phyloP scores from a whole-genome alignment of 179 eudicot genomes.

The Beta corolliflora region DNA sequence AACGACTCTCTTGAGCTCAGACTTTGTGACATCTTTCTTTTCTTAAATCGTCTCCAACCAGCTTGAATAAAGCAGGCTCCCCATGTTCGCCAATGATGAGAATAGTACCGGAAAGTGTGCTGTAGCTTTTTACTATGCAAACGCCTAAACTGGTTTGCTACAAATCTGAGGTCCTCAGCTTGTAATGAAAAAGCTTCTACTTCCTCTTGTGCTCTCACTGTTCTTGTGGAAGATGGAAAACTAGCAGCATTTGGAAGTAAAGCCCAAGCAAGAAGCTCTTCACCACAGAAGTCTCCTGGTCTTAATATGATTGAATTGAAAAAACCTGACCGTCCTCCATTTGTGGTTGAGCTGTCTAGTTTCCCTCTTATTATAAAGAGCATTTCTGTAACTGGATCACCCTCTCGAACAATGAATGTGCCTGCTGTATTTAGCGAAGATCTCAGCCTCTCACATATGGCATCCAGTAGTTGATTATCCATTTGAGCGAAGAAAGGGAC shows the following conservation, averaged over 20 bases:
- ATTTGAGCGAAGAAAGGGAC: conserved; percentile 79
- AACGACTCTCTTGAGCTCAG: neutral
- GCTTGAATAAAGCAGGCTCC: no score
- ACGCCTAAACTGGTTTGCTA: conserved; percentile 76
- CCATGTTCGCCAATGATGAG: conserved; percentile 57
- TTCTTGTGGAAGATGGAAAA: conserved; percentile 73
- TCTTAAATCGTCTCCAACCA: no score
- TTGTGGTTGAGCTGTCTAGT: conserved; percentile 74
- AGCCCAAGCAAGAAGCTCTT: conserved; percentile 88
- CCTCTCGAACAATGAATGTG: conserved; percentile 81
- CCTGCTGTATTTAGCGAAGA: conserved; percentile 69
- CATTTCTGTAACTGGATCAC: conserved; percentile 82
- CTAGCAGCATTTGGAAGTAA: conserved; percentile 53
- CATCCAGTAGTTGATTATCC: conserved; percentile 76
- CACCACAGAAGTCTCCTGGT: conserved; percentile 86
- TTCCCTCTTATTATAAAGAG: conserved; percentile 69
- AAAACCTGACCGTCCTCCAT: conserved; percentile 81
- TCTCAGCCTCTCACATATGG: conserved; percentile 71
- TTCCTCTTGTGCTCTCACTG: conserved; percentile 66
- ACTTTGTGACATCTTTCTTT: no score
- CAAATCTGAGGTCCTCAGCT: conserved; percentile 82
- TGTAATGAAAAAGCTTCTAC: conserved; percentile 84
- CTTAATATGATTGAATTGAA: conserved; percentile 64
- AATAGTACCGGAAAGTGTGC: conserved; percentile 74
- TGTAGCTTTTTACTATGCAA: conserved; percentile 90